Evolutionary conservation across 768 basidiomycete species (phyloP).

Genomic region (Sutorius australiensis): DNA sequence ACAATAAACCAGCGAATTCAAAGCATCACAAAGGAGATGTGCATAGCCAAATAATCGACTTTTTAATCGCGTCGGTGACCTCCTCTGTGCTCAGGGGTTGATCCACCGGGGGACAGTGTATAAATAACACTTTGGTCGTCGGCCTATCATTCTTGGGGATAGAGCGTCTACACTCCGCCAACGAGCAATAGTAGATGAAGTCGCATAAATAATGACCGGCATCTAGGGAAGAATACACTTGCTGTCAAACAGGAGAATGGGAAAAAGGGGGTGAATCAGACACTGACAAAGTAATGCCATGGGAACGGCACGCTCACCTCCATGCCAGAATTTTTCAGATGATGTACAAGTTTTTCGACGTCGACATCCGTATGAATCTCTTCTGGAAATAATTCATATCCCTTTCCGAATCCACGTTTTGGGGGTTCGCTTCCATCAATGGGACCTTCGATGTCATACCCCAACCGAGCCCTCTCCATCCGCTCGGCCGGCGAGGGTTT

Average conservation of each 20-base stretch:
- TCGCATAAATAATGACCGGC: conserved; percentile 75
- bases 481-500: conserved; percentile 25
- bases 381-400: conserved; percentile 34
- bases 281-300: background rate
- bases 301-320: conserved; percentile 25
- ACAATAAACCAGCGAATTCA: background rate
- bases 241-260: conserved; percentile 33
- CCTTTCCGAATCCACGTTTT: conserved; percentile 35
- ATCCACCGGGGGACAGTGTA: conserved; percentile 68
- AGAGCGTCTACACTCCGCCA: conserved; percentile 59
- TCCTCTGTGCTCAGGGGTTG: conserved; percentile 63
- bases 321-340: conserved; percentile 31
- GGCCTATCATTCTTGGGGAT: conserved; percentile 31
- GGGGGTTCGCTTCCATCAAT: conserved; percentile 29
- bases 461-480: conserved; percentile 29
- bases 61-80: conserved; percentile 61
- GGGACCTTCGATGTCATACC: conserved; percentile 26
- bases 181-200: conserved; percentile 73
- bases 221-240: conserved; percentile 71
- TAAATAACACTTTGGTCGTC: conserved; percentile 50
- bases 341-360: conserved; percentile 34
- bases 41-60: conserved; percentile 60
- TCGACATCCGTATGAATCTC: conserved; percentile 37
- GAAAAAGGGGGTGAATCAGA: conserved; percentile 1
- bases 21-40: conserved; percentile 17